Conservation (phyloP, 139 green algal genomes). For the Astrephomene gubernaculifera region DNA sequence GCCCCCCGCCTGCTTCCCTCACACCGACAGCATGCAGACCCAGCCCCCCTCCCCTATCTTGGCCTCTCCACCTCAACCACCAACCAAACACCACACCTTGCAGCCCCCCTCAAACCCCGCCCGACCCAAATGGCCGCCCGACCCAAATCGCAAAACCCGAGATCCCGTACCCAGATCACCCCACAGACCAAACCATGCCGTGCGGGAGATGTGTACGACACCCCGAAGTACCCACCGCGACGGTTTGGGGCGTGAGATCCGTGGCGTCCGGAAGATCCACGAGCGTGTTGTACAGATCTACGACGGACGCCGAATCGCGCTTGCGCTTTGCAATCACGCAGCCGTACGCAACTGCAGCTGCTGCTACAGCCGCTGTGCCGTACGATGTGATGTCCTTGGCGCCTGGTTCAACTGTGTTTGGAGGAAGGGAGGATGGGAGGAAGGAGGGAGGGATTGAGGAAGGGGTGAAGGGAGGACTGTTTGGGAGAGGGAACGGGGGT, state of each 20-base stretch:
- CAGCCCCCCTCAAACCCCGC: too few relatives aligned
- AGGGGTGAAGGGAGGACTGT: not conserved
- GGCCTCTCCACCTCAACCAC: too few relatives aligned
- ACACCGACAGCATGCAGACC: too few relatives aligned
- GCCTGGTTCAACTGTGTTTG: constrained; percentile 66
- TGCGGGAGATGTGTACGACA: too few relatives aligned
- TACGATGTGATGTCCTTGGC: constrained; percentile 53
- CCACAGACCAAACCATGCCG: too few relatives aligned
- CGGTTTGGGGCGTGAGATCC: constrained; percentile 63
- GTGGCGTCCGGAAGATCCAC: constrained; percentile 70
- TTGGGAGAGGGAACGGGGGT: not conserved
- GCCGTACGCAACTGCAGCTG: constrained; percentile 56
- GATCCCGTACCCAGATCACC: too few relatives aligned
- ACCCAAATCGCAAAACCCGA: too few relatives aligned
- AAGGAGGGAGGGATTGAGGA: not conserved
- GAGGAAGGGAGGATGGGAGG: not conserved
- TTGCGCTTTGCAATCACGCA: constrained; percentile 70
- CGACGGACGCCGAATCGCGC: constrained; percentile 70
- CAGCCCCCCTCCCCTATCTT: too few relatives aligned
- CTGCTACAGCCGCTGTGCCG: constrained; percentile 57
- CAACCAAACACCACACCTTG: too few relatives aligned
- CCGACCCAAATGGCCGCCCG: too few relatives aligned
- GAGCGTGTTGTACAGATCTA: constrained; percentile 86
- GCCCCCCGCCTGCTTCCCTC: too few relatives aligned
- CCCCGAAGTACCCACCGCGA: constrained; percentile 52